Evolutionary conservation across 192 early-diverging fungal species (phyloP).

Genomic region (Bifiguratus adelaidae): DNA sequence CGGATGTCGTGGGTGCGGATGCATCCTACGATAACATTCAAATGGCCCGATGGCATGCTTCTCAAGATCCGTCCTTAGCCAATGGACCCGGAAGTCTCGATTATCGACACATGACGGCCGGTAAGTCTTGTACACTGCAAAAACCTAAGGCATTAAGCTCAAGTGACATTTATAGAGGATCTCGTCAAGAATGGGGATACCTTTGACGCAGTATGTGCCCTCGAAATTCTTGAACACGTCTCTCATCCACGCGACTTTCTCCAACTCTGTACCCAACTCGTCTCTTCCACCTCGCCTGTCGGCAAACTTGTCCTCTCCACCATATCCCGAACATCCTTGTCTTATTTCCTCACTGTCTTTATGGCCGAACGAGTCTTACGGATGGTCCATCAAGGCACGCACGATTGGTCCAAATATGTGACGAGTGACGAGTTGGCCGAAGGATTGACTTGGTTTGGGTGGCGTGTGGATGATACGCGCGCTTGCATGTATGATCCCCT

Average conservation of each 20-base stretch:
- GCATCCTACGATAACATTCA: slow-evolving; percentile 75
- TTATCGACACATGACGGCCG: slow-evolving; percentile 59
- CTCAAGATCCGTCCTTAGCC: slow-evolving; percentile 52
- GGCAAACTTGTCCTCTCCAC: slow-evolving; percentile 78
- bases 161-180: slow-evolving; percentile 37
- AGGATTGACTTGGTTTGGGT: slow-evolving; percentile 30
- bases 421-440: slow-evolving; percentile 59
- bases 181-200: slow-evolving; percentile 27
- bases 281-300: slow-evolving; percentile 44
- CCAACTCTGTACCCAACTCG: slow-evolving; percentile 44
- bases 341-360: slow-evolving; percentile 69
- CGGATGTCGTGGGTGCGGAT: slow-evolving; percentile 67
- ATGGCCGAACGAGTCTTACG: slow-evolving; percentile 72
- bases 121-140: slow-evolving; percentile 5
- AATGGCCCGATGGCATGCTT: slow-evolving; percentile 65
- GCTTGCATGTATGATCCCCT: slow-evolving; percentile 49
- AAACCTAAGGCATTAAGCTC: neutral
- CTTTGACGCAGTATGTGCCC: slow-evolving; percentile 75
- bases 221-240: slow-evolving; percentile 95
- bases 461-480: slow-evolving; percentile 33
- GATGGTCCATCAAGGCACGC: slow-evolving; percentile 77
- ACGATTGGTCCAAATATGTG: slow-evolving; percentile 78
- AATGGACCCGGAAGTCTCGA: slow-evolving; percentile 35
- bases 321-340: slow-evolving; percentile 75
- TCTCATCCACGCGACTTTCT: slow-evolving; percentile 62